These are phyloP conservation scores for Phytophthora pluvialis DNA, from an alignment of 352 stramenopile genomes.

Conservation along the genomic window DNA sequence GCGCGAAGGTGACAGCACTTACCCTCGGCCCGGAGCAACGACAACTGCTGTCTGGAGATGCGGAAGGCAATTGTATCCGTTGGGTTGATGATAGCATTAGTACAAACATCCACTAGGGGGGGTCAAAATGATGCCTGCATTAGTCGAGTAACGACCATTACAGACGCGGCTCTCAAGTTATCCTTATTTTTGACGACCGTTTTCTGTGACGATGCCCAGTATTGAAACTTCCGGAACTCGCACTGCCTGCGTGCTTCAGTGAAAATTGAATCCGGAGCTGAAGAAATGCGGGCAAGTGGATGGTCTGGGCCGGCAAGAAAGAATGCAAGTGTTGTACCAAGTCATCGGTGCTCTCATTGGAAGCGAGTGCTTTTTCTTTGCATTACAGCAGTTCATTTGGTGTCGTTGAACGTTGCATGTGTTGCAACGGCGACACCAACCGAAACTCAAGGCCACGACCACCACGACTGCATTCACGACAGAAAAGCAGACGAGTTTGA, in stretches of 20 bases:
- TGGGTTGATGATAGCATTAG: slow-evolving; percentile 84
- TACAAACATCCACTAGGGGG: slow-evolving; percentile 54
- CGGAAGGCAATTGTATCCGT: slow-evolving; percentile 75
- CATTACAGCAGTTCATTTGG: neutral
- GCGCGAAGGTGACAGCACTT: slow-evolving; percentile 61
- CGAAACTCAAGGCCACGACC: slow-evolving; percentile 14
- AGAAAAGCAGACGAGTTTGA: slow-evolving; percentile 61
- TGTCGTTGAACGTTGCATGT: neutral
- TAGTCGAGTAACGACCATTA: slow-evolving; percentile 13
- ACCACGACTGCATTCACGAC: slow-evolving; percentile 81
- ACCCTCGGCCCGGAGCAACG: slow-evolving; percentile 65
- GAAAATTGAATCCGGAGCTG: neutral
- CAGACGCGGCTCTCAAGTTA: neutral
- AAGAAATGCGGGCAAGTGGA: slow-evolving; percentile 1
- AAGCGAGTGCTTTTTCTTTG: neutral
- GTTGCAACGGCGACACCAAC: neutral
- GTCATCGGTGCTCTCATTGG: neutral
- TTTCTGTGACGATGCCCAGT: slow-evolving; percentile 11
- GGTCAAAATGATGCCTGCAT: neutral
- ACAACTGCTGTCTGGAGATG: slow-evolving; percentile 71
- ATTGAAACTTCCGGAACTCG: slow-evolving; percentile 22
- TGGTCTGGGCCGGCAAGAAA: neutral
- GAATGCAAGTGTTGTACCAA: neutral
- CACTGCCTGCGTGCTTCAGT: neutral
- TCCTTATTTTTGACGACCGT: slow-evolving; percentile 30